Evolutionary conservation across 1,284 basidiomycete species (phyloP).

Genomic region (Ustilago loliicola): DNA sequence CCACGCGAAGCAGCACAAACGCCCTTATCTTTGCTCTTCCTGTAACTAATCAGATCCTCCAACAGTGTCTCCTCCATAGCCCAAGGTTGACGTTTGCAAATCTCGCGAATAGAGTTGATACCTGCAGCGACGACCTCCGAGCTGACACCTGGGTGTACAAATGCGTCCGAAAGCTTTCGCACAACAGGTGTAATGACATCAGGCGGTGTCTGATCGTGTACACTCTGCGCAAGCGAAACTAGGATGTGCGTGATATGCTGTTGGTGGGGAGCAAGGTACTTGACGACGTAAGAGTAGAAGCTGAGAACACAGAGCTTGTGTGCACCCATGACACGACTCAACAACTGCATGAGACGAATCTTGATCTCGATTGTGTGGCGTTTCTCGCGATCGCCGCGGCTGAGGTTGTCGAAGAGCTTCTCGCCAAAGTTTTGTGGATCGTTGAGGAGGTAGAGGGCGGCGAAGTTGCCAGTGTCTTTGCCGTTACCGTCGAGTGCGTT

Average conservation of each 20-base stretch:
- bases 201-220: slow-evolving; percentile 94
- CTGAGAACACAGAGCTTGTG: slow-evolving; percentile 94
- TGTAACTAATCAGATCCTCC: slow-evolving; percentile 91
- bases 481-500: slow-evolving; percentile 44
- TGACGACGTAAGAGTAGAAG: slow-evolving; percentile 97
- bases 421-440: slow-evolving; percentile 97
- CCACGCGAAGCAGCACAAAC: slow-evolving; percentile 90
- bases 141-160: slow-evolving; percentile 97
- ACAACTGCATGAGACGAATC: slow-evolving; percentile 95
- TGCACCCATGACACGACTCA: slow-evolving; percentile 91
- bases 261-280: slow-evolving; percentile 92
- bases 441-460: slow-evolving; percentile 91
- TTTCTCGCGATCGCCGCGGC: slow-evolving; percentile 82
- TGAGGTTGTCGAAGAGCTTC: slow-evolving; percentile 89
- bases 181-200: slow-evolving; percentile 91
- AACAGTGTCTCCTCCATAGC: slow-evolving; percentile 92
- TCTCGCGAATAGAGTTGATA: slow-evolving; percentile 92
- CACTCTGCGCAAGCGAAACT: slow-evolving; percentile 92
- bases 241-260: slow-evolving; percentile 94
- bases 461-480: slow-evolving; percentile 78
- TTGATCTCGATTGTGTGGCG: slow-evolving; percentile 91
- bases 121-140: slow-evolving; percentile 95
- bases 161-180: slow-evolving; percentile 91
- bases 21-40: slow-evolving; percentile 93
- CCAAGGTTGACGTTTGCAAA: slow-evolving; percentile 94